phyloP scores from a whole-genome alignment of 768 basidiomycete species.

The Strobilomyces dryophilus region DNA sequence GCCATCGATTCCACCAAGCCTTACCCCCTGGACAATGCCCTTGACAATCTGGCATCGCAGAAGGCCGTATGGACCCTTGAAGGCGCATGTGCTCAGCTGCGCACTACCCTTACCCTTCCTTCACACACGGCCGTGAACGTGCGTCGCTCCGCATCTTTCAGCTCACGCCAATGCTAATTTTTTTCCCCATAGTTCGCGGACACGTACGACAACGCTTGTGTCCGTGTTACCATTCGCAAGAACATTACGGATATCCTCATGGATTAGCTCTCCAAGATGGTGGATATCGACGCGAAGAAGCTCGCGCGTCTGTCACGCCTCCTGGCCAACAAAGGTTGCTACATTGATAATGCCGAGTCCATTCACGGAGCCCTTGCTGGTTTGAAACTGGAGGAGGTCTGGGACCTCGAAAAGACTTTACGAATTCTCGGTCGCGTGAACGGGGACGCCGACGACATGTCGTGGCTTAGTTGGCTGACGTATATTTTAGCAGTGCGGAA shows the following conservation, averaged over 20 bases:
- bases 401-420: too few relatives aligned
- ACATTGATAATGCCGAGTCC: slow-evolving; percentile 13
- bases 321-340: slow-evolving; percentile 30
- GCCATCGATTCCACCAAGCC: slow-evolving; percentile 31
- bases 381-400: too few relatives aligned
- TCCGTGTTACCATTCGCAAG: slow-evolving; percentile 26
- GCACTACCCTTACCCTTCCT: slow-evolving; percentile 34
- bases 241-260: slow-evolving; percentile 27
- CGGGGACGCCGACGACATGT: too few relatives aligned
- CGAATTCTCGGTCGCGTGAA: too few relatives aligned
- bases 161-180: not conserved
- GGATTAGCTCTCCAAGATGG: slow-evolving; percentile 22
- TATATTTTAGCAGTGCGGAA: too few relatives aligned
- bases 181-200: slow-evolving; percentile 19
- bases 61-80: slow-evolving; percentile 27
- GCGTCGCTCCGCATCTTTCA: not conserved
- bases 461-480: too few relatives aligned
- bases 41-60: slow-evolving; percentile 23
- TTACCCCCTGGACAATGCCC: slow-evolving; percentile 33
- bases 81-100: slow-evolving; percentile 35
- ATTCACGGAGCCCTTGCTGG: too few relatives aligned
- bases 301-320: slow-evolving; percentile 30
- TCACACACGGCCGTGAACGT: slow-evolving; percentile 32
- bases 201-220: slow-evolving; percentile 26
- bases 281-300: slow-evolving; percentile 23